Conservation (phyloP, 768 basidiomycete species). For the Kwoniella sp. region DNA sequence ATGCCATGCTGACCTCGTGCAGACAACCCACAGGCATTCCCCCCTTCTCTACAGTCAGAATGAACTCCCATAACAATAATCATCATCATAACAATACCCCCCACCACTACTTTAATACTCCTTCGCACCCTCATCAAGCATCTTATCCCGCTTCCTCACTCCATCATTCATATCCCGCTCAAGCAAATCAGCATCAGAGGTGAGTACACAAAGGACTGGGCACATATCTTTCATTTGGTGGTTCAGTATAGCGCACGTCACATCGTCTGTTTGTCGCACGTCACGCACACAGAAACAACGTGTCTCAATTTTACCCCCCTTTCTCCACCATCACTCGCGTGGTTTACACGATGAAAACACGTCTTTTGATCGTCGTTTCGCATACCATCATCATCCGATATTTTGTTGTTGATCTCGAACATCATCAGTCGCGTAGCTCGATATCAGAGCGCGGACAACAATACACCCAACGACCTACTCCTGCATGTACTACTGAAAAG, state of each 20-base stretch:
- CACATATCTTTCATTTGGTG: background rate
- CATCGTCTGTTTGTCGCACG: background rate
- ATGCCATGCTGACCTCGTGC: slow-evolving; percentile 11
- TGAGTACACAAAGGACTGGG: background rate
- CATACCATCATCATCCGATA: background rate
- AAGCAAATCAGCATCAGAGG: background rate
- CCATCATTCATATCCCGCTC: background rate
- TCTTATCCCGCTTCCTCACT: background rate
- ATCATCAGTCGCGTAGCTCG: background rate
- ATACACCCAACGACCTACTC: slow-evolving; percentile 1
- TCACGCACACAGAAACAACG: background rate
- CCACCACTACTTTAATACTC: background rate
- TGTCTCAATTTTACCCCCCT: background rate
- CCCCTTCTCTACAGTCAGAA: background rate
- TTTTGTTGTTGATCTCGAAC: slow-evolving; percentile 1
- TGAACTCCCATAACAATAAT: slow-evolving; percentile 1
- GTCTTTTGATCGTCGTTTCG: slow-evolving; percentile 5
- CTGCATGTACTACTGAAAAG: background rate
- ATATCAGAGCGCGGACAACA: no score
- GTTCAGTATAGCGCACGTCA: no score
- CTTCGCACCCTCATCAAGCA: slow-evolving; percentile 1
- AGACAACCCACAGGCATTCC: background rate
- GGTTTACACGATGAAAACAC: slow-evolving; percentile 30
- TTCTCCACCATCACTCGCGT: slow-evolving; percentile 19
- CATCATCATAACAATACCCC: background rate